Percentiles rank a stretch among this genome's conserved stretches.
These are phyloP conservation scores for Naganishia kalamii DNA, from an alignment of 768 basidiomycete species.

Conservation along the genomic window DNA sequence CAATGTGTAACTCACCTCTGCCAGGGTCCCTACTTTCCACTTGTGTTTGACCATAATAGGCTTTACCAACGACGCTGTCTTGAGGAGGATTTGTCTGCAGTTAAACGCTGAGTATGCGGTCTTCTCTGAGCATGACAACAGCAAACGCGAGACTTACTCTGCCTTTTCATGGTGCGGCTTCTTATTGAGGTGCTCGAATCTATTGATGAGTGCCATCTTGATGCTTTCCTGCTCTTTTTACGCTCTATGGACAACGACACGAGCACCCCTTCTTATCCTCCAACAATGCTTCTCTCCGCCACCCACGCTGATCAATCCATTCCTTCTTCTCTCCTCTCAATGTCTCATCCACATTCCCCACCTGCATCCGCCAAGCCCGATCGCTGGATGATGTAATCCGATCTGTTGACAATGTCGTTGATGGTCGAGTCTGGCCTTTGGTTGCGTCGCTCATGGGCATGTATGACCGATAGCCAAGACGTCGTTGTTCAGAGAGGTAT, in stretches of 20 bases:
- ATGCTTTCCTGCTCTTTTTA: no score
- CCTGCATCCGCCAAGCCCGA: neutral
- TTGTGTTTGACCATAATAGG: conserved; percentile 83
- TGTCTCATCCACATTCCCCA: neutral
- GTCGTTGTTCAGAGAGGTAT: no score
- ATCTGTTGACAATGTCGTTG: neutral
- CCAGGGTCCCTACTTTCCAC: conserved; percentile 56
- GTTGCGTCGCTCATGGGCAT: no score
- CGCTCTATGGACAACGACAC: neutral
- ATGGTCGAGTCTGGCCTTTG: neutral
- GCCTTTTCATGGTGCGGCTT: conserved; percentile 36
- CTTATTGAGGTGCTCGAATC: conserved; percentile 37
- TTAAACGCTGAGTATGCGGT: neutral
- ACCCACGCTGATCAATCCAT: neutral
- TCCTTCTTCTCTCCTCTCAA: neutral
- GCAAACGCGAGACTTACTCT: conserved; percentile 26
- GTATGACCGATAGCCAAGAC: no score
- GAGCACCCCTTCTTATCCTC: neutral
- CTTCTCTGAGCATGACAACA: neutral
- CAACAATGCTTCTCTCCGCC: neutral
- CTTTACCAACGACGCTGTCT: conserved; percentile 59
- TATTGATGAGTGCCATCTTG: conserved; percentile 27
- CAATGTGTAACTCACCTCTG: conserved; percentile 29
- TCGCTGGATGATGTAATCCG: neutral
- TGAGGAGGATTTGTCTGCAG: conserved; percentile 32